These are phyloP conservation scores for Tolypocladium amazonense DNA, from an alignment of 2,329 filamentous ascomycete genomes.

Conservation along the genomic window DNA sequence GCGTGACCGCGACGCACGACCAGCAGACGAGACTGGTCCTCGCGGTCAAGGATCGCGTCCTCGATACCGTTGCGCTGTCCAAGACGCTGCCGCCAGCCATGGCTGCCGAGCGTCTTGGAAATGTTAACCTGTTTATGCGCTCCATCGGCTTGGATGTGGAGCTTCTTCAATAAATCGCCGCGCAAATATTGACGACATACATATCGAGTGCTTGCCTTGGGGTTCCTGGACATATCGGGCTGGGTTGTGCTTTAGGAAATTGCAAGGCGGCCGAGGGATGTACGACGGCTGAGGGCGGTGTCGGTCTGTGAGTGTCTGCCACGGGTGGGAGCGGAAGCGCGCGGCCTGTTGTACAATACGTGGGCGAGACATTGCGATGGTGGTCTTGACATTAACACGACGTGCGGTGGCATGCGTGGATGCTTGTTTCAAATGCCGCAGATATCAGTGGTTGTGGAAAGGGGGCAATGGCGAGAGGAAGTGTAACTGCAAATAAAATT, in stretches of 20 bases:
- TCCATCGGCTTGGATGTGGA: constrained; percentile 98
- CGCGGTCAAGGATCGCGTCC: constrained; percentile 94
- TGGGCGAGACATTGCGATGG: background rate
- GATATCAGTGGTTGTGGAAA: background rate
- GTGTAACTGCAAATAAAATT: background rate
- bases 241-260: constrained; percentile 4
- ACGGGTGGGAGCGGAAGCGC: background rate
- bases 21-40: constrained; percentile 92
- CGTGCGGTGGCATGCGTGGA: background rate
- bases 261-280: background rate
- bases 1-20: constrained; percentile 83
- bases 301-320: background rate
- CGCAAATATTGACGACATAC: background rate
- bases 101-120: constrained; percentile 71
- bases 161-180: constrained; percentile 31
- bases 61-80: constrained; percentile 82
- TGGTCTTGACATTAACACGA: background rate
- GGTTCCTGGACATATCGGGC: background rate
- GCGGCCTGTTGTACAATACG: background rate
- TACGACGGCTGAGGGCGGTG: background rate
- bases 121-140: constrained; percentile 97
- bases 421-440: background rate
- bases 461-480: background rate
- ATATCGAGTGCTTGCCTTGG: background rate
- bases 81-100: constrained; percentile 85